Base-by-base conservation (phyloP, 805 yeast species). In the Myxozyma vanderwaltii region DNA sequence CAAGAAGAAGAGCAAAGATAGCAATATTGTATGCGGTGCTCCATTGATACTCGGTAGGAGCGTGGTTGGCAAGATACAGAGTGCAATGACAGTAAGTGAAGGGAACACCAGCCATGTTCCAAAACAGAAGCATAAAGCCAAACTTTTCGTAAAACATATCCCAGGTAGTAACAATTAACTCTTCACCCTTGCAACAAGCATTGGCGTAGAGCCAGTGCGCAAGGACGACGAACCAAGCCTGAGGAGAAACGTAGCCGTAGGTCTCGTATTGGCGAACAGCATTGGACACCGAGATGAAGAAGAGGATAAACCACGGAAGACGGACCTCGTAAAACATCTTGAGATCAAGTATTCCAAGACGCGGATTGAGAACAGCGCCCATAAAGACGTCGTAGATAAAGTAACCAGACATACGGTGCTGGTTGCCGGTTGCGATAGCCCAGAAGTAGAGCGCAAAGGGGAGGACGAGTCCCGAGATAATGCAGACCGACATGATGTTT, bases 81-180 rank as follows among this genome's bases (percentile, higher is more conserved):
- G 96, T 89, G 74, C 95, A 86, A 72, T 91, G 97, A 75, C 97
- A 90, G 78, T 94, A 94, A 44, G 98, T 92, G 84, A 86, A 94
- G 50, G 99, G 99, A 43, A 94, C 99, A 69, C 99, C 99, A 33
- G 97, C 97, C 73, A 94, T 90, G 78, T 94, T 94, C 99, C 99
- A 94, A 81, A 94, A 94, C 68, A 91, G 84, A 66, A 94, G 82
- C 98, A 94, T 91, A 80, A 94, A 94, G n/a, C 99, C 99, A 70
- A 94, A 94, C 77, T 94, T 94, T 75, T 94, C 99, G 75, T 94
- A 94, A 33, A 96, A 97, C 97, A 94, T 92, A 75, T 94, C 99
- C 98, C 99, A 94, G 19, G 96, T 88, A 68, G 98, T 96, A 63
- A 91, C 96, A 72, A 94, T 94, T 69, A 92, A 79, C 74, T 94